These are phyloP conservation scores for Brassica rapa DNA, from an alignment of 345 rosid genomes.

Conservation along the genomic window DNA sequence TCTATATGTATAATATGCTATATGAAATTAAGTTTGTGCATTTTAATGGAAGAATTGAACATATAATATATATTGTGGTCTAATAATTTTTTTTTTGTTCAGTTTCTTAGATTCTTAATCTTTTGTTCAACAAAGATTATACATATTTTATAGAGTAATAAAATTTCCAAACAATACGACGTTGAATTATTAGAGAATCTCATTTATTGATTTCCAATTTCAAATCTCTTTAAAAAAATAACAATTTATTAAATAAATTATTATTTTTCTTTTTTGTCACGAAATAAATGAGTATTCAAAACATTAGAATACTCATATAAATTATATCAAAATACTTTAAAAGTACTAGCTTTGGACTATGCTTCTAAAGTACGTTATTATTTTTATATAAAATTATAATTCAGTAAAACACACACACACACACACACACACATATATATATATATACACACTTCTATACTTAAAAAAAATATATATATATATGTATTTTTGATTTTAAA, in stretches of 20 bases:
- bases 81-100: neutral
- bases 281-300: neutral
- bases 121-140: neutral
- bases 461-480: too few relatives aligned
- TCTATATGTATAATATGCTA: conserved; percentile 1
- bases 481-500: too few relatives aligned
- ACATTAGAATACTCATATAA: neutral
- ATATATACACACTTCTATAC: too few relatives aligned
- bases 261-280: too few relatives aligned
- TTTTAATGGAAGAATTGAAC: neutral
- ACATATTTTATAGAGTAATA: neutral
- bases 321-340: neutral
- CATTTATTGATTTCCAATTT: neutral
- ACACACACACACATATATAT: too few relatives aligned
- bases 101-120: neutral
- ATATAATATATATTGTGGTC: conserved; percentile 1
- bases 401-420: neutral
- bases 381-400: too few relatives aligned
- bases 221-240: neutral
- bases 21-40: neutral
- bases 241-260: too few relatives aligned
- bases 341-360: neutral
- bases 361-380: neutral
- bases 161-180: neutral
- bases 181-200: neutral